Evolutionary conservation across 2,329 filamentous ascomycete species (phyloP), one percentile per base, ranked within the genome.

Genomic region (Pseudogymnoascus sp.): DNA sequence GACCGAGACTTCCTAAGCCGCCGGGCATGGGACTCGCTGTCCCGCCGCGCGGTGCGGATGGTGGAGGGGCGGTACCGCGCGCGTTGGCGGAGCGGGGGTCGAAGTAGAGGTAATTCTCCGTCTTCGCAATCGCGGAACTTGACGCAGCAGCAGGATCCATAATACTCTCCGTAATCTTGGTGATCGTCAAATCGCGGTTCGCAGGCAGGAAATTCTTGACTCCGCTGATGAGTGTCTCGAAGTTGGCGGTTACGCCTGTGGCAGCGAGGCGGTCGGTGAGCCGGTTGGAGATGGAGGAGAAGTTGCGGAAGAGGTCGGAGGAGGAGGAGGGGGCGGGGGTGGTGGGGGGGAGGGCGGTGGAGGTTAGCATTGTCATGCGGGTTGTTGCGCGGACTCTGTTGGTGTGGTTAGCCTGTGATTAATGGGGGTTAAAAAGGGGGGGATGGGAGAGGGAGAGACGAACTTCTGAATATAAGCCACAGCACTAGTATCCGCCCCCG

Each of bases 121-220:
- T 97, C 79, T 96, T 97, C 66, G 91, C 89, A 68, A 99, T 95
- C 26, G 95, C 95, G 26, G 89, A 93, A 5, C 91, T 93, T 3
- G 91, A 91, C 2, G 95, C 93, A 10, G 91, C 86, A 54, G 91
- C 84, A 0, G 95, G 95, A 72, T 99, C 95, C 93, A 99, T 99
- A 71, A 99, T 88, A 1, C 91, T 96, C 75, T 99, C 95, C 42
- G 95, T 93, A 73, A 99, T 97, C 77, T 97, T 97, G 64, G 96
- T 99, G 62, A 99, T 85, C 0, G 95, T 97, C 8, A 97, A 83
- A 73, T 99, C 96, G 70, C 93, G 91, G 77, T 99, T 96, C 12
- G 86, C 91, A 0, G 96, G 95, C n/a, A 99, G 79, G 77, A 99
- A 96, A 77, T 96, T 97, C 78, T 97, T 99, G 72, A 99, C 93